Conservation (phyloP, 73 alveolate species). For the Breviolum minutum region DNA sequence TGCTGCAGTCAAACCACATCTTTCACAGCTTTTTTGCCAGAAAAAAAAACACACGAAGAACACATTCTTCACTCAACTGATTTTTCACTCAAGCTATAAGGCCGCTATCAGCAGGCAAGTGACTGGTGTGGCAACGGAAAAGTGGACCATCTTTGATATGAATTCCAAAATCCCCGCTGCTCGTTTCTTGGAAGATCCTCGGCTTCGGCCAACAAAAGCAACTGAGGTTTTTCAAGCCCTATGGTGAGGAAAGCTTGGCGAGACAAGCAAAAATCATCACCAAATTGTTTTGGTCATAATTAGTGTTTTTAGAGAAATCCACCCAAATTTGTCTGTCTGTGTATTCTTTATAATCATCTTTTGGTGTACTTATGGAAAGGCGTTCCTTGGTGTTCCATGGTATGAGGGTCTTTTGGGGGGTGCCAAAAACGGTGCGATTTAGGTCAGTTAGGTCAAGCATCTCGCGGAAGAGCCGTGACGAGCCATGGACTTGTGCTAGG, state of each 20-base stretch:
- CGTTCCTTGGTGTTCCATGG: no score
- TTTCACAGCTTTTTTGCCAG: no score
- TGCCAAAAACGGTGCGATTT: neutral
- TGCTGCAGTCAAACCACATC: no score
- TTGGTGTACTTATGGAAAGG: no score
- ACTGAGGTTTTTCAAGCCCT: no score
- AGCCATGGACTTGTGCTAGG: constrained; percentile 81
- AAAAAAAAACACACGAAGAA: no score
- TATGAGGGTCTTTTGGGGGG: no score
- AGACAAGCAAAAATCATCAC: neutral
- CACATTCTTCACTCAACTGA: no score
- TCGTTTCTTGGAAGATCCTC: constrained; percentile 92
- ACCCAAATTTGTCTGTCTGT: no score
- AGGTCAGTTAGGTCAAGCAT: neutral
- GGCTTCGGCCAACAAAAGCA: neutral
- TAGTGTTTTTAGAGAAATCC: no score
- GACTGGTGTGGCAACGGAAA: constrained; percentile 76
- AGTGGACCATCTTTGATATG: constrained; percentile 87
- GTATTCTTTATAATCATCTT: neutral
- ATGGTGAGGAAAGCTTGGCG: neutral
- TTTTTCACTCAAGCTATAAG: no score
- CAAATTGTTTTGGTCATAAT: neutral
- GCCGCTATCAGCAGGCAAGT: no score
- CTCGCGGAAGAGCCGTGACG: constrained; percentile 92
- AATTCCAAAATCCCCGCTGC: constrained; percentile 93